Evolutionary conservation across 352 stramenopile genomes (phyloP).

Genomic region (Plasmopara muralis): DNA sequence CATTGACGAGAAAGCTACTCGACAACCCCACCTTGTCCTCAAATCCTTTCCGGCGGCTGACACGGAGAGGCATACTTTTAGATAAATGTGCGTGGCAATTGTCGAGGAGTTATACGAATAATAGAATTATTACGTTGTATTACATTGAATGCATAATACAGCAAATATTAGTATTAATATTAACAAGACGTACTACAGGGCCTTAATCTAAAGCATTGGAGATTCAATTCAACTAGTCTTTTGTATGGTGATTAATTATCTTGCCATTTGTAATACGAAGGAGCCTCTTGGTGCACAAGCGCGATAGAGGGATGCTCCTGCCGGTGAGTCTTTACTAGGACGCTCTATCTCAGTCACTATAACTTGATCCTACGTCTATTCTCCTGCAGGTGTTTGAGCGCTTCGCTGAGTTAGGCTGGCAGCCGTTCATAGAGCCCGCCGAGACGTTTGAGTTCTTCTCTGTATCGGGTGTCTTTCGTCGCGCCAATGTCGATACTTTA

Average conservation of each 20-base stretch:
- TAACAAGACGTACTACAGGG: background rate
- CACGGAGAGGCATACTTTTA: conserved; percentile 16
- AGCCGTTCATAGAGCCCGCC: conserved; percentile 66
- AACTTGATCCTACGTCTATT: conserved; percentile 6
- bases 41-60: conserved; percentile 7
- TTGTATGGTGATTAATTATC: conserved; percentile 17
- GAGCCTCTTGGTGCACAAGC: conserved; percentile 23
- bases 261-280: conserved; percentile 15
- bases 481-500: conserved; percentile 50
- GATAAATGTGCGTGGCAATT: too few relatives aligned
- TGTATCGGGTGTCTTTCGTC: conserved; percentile 67
- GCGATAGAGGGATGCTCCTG: conserved; percentile 31
- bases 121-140: background rate
- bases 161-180: background rate
- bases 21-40: conserved; percentile 4
- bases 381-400: conserved; percentile 53
- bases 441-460: conserved; percentile 85
- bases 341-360: background rate
- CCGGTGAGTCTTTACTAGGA: conserved; percentile 22
- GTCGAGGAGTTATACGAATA: too few relatives aligned
- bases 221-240: background rate
- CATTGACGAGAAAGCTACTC: conserved; percentile 7
- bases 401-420: conserved; percentile 74
- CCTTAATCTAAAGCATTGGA: background rate
- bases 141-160: background rate